phyloP scores from a whole-genome alignment of 2,329 filamentous ascomycete species.

The Fusarium duplospermum region DNA sequence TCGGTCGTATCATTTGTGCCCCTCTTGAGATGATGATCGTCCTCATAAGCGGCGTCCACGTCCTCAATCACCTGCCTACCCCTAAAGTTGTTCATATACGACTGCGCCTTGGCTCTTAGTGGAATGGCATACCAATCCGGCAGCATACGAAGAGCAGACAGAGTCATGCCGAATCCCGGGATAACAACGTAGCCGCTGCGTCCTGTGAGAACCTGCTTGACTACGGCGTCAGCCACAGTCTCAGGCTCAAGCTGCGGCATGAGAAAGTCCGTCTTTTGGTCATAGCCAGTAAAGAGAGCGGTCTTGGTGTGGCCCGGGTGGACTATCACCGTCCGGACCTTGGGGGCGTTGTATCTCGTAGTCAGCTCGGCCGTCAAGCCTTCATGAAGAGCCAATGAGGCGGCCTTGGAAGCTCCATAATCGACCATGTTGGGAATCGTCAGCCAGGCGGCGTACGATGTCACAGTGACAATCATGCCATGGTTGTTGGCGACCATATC shows the following conservation, averaged over 20 bases:
- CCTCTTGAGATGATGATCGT: constrained; percentile 19
- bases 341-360: constrained; percentile 70
- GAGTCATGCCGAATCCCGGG: constrained; percentile 52
- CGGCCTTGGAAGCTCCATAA: constrained; percentile 75
- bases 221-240: constrained; percentile 59
- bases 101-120: constrained; percentile 57
- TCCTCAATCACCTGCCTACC: constrained; percentile 62
- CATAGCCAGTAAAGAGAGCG: constrained; percentile 59
- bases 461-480: constrained; percentile 79
- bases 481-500: constrained; percentile 72
- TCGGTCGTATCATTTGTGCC: constrained; percentile 45
- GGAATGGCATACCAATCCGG: constrained; percentile 73
- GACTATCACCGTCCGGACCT: constrained; percentile 74
- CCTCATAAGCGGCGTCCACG: constrained; percentile 53
- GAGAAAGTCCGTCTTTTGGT: constrained; percentile 59
- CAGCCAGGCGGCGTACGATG: constrained; percentile 71
- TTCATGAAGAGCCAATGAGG: constrained; percentile 75
- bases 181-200: constrained; percentile 61
- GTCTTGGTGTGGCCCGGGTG: constrained; percentile 61
- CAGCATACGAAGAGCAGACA: constrained; percentile 61
- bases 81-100: constrained; percentile 57
- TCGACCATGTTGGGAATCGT: constrained; percentile 73
- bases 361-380: constrained; percentile 69
- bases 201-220: constrained; percentile 61
- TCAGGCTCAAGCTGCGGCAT: constrained; percentile 53